phyloP scores from a whole-genome alignment of 805 yeast genomes.

The Candida gorgasii region DNA sequence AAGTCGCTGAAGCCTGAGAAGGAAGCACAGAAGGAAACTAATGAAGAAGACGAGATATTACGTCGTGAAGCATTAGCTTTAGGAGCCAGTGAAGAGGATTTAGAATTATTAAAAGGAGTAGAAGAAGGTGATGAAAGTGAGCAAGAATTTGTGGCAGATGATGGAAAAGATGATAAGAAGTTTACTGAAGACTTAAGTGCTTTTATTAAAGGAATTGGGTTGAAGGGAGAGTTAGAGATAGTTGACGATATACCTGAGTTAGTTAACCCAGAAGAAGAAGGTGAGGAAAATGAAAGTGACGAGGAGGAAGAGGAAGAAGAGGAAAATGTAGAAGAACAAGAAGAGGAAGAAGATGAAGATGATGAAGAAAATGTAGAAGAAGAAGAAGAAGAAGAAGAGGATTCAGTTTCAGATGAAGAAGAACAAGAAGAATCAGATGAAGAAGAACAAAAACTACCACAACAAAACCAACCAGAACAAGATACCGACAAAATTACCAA shows the following conservation, averaged over 20 bases:
- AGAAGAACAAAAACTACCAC: constrained; percentile 14
- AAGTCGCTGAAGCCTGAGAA: neutral
- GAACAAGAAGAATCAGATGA: constrained; percentile 16
- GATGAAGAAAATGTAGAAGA: constrained; percentile 17
- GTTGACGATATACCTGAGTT: constrained; percentile 30
- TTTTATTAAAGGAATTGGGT: constrained; percentile 70
- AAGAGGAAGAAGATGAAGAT: constrained; percentile 20
- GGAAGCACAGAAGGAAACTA: constrained; percentile 3
- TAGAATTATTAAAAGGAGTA: constrained; percentile 59
- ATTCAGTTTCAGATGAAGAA: constrained; percentile 8
- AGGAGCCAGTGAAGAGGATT: constrained; percentile 86
- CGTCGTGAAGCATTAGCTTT: constrained; percentile 75
- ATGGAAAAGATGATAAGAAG: constrained; percentile 33
- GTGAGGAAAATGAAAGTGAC: constrained; percentile 35
- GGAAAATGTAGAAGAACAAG: constrained; percentile 29
- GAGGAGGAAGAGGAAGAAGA: constrained; percentile 25
- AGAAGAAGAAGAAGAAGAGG: constrained; percentile 13
- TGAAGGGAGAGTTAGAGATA: constrained; percentile 41
- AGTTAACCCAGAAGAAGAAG: constrained; percentile 32
- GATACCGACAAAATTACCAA: constrained; percentile 31
- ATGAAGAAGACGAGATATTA: constrained; percentile 37
- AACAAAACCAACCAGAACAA: constrained; percentile 17
- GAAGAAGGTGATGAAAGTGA: constrained; percentile 54
- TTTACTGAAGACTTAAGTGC: constrained; percentile 56
- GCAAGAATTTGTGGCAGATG: constrained; percentile 49